These are phyloP conservation scores for Vickermania ingenoplastis DNA, from an alignment of 208 protist genomes.

Conservation along the genomic window DNA sequence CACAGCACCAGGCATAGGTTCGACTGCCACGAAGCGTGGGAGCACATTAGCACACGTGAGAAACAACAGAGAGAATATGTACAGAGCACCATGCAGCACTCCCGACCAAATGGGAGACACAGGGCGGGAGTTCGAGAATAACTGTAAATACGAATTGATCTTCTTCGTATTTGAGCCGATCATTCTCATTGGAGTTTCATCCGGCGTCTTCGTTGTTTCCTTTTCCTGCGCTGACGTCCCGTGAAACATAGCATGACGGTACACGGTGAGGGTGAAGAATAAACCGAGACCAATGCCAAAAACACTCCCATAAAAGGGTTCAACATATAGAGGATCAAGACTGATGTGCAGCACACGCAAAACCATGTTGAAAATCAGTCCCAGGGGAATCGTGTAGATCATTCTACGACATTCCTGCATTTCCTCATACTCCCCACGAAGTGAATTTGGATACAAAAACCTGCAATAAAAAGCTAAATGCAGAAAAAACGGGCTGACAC, in stretches of 20 bases:
- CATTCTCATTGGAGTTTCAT: neutral
- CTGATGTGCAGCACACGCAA: conserved; percentile 52
- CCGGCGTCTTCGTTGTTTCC: conserved; percentile 1
- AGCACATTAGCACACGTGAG: conserved; percentile 61
- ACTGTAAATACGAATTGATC: conserved; percentile 22
- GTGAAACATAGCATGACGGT: conserved; percentile 60
- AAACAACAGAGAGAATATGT: conserved; percentile 32
- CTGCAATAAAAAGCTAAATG: conserved; percentile 35
- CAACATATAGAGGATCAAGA: conserved; percentile 39
- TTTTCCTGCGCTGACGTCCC: neutral
- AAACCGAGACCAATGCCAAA: conserved; percentile 57
- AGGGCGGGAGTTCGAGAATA: neutral
- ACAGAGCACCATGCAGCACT: conserved; percentile 29
- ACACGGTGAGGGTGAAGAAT: conserved; percentile 40
- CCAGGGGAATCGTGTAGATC: conserved; percentile 47
- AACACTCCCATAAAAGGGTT: conserved; percentile 41
- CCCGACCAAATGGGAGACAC: conserved; percentile 25
- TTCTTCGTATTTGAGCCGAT: conserved; percentile 20
- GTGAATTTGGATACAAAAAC: conserved; percentile 38
- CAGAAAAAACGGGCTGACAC: conserved; percentile 40
- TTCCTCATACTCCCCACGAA: conserved; percentile 9
- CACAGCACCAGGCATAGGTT: conserved; percentile 49
- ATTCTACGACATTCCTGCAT: conserved; percentile 50
- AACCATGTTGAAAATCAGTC: conserved; percentile 58
- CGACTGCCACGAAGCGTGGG: conserved; percentile 56